phyloP scores from a whole-genome alignment of 495 filamentous ascomycete species.

The Entonaema liquescens region DNA sequence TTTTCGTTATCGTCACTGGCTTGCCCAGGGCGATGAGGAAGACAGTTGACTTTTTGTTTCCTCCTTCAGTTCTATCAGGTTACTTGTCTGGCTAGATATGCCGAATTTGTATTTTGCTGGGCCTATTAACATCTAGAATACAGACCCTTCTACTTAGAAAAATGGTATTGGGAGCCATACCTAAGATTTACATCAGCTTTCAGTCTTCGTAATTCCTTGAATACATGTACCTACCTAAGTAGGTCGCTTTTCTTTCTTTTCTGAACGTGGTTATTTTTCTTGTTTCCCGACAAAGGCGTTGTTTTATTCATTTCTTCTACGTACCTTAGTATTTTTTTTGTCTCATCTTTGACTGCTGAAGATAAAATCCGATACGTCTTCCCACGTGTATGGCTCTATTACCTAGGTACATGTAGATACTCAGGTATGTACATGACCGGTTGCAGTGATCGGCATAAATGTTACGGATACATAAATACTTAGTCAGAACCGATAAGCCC shows the following conservation, averaged over 20 bases:
- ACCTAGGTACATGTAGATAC: neutral
- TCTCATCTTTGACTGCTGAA: neutral
- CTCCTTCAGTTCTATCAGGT: too few species aligned
- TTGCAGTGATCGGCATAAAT: neutral
- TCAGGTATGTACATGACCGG: neutral
- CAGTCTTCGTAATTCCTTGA: too few species aligned
- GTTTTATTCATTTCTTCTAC: neutral
- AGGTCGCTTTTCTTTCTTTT: neutral
- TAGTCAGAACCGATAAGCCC: constrained; percentile 5
- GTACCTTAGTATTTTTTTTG: neutral
- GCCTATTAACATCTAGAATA: too few species aligned
- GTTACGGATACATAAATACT: neutral
- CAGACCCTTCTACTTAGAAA: too few species aligned
- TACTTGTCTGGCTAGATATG: too few species aligned
- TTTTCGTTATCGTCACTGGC: constrained; percentile 41
- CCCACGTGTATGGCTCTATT: neutral
- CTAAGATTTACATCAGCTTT: too few species aligned
- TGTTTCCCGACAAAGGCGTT: neutral
- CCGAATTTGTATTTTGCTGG: too few species aligned
- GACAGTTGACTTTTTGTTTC: neutral
- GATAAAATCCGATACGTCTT: neutral
- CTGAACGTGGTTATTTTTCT: too few species aligned
- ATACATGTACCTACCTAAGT: too few species aligned
- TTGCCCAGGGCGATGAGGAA: constrained; percentile 37
- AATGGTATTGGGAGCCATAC: too few species aligned